Evolutionary conservation across 371 early-diverging fungal genomes (phyloP).

Genomic region (Rhizomucor pusillus): DNA sequence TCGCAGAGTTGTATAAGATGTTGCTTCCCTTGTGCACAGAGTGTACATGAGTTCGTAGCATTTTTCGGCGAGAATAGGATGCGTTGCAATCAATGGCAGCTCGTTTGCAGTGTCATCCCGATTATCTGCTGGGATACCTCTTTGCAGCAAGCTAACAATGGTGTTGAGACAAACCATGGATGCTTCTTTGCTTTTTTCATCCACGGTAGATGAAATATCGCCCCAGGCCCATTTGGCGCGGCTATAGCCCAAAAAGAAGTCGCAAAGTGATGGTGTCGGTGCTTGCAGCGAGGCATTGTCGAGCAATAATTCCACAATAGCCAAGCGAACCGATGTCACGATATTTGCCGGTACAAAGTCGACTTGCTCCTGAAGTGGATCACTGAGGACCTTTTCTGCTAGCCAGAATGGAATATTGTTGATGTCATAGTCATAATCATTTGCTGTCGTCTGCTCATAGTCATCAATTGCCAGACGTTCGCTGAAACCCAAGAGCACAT

Average conservation of each 20-base stretch:
- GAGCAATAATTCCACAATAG: conserved; percentile 70
- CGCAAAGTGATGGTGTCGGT: conserved; percentile 72
- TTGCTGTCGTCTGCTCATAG: conserved; percentile 41
- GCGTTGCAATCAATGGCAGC: conserved; percentile 57
- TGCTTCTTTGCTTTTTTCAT: conserved; percentile 28
- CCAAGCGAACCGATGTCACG: conserved; percentile 58
- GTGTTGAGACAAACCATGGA: conserved; percentile 61
- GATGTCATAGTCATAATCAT: conserved; percentile 45
- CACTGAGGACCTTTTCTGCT: conserved; percentile 21
- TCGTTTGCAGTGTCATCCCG: conserved; percentile 7
- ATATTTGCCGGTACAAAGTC: conserved; percentile 6
- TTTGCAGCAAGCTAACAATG: conserved; percentile 65
- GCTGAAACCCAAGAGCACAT: conserved; percentile 77
- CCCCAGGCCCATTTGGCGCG: conserved; percentile 9
- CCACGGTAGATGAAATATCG: conserved; percentile 35
- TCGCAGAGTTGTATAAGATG: conserved; percentile 71
- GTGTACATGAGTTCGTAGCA: conserved; percentile 84
- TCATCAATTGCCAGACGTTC: conserved; percentile 68
- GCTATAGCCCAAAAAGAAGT: conserved; percentile 78
- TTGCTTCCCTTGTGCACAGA: conserved; percentile 69
- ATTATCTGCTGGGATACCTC: conserved; percentile 37
- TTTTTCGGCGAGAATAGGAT: conserved; percentile 81
- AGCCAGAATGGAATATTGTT: conserved; percentile 50
- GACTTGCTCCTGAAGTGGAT: conserved; percentile 13
- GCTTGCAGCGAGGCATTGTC: conserved; percentile 49